Conservation (phyloP, 495 filamentous ascomycete genomes). For the Opeltia flavorubescens region DNA sequence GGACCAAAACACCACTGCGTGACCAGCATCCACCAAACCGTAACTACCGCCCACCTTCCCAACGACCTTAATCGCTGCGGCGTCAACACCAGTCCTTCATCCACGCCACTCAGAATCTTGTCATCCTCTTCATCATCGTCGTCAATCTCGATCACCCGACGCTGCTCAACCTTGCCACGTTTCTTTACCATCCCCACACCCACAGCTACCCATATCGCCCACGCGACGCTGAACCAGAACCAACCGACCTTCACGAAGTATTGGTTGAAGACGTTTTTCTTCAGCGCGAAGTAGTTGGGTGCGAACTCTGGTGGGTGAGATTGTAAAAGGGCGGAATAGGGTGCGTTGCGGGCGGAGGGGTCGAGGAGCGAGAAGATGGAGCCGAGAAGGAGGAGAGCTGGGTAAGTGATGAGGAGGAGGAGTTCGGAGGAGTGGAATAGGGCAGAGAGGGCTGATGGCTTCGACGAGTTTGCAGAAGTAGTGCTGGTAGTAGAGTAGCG, state of each 20-base stretch:
- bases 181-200: conserved; percentile 22
- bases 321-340: conserved; percentile 40
- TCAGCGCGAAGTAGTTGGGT: conserved; percentile 83
- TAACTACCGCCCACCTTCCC: conserved; percentile 55
- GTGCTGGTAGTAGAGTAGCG: neutral
- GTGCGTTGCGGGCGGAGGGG: conserved; percentile 45
- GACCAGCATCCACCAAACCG: conserved; percentile 57
- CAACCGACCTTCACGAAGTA: conserved; percentile 92
- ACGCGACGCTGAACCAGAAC: conserved; percentile 70
- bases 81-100: conserved; percentile 19
- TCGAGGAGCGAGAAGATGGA: conserved; percentile 67
- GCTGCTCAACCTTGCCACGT: neutral
- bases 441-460: conserved; percentile 36
- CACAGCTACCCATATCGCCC: conserved; percentile 42
- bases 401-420: conserved; percentile 54
- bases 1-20: conserved; percentile 98
- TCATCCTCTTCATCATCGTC: neutral
- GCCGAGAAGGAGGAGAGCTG: conserved; percentile 60
- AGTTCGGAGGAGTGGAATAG: conserved; percentile 33
- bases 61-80: conserved; percentile 33
- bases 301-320: conserved; percentile 44
- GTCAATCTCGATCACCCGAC: neutral
- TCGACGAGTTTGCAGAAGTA: neutral
- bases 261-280: conserved; percentile 78
- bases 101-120: conserved; percentile 7